A percentile compares a stretch with the other conserved stretches of the same genome.
These are phyloP conservation scores for Aspergillus indologenus DNA, from an alignment of 495 filamentous ascomycete genomes.

Conservation along the genomic window DNA sequence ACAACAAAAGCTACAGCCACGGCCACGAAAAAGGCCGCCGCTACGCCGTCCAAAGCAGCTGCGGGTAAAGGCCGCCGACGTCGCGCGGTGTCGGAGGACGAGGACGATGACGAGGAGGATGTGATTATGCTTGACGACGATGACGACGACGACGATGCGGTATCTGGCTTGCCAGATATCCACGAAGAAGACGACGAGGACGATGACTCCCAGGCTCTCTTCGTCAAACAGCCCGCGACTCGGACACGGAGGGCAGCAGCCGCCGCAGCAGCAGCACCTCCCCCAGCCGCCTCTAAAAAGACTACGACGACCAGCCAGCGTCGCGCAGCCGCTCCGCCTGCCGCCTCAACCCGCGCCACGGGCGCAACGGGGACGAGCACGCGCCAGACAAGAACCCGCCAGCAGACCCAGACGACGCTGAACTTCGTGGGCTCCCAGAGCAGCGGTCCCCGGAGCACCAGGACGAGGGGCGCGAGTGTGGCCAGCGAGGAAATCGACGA, in stretches of 20 bases:
- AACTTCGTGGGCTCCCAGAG: slow-evolving; percentile 63
- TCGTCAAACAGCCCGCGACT: slow-evolving; percentile 51
- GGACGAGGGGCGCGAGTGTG: slow-evolving; percentile 36
- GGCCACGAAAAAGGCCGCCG: slow-evolving; percentile 24
- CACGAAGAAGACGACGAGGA: slow-evolving; percentile 44
- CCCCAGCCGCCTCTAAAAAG: slow-evolving; percentile 20
- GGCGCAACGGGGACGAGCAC: slow-evolving; percentile 14
- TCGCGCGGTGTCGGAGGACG: slow-evolving; percentile 54
- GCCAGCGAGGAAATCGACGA: slow-evolving; percentile 59
- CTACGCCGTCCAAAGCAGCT: slow-evolving; percentile 37
- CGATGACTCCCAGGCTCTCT: slow-evolving; percentile 49
- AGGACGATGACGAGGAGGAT: slow-evolving; percentile 62
- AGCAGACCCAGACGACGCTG: slow-evolving; percentile 63
- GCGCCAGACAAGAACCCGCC: slow-evolving; percentile 20
- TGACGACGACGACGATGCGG: slow-evolving; percentile 54
- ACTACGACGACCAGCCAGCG: slow-evolving; percentile 27
- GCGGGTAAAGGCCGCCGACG: slow-evolving; percentile 29
- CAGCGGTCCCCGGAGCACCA: slow-evolving; percentile 29
- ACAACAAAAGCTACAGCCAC: slow-evolving; percentile 20
- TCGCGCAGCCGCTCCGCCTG: slow-evolving; percentile 38
- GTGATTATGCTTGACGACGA: slow-evolving; percentile 60
- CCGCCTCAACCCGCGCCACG: slow-evolving; percentile 42
- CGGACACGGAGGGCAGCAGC: slow-evolving; percentile 29
- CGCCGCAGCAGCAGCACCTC: slow-evolving; percentile 3
- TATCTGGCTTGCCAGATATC: slow-evolving; percentile 24